Evolutionary conservation across 495 filamentous ascomycete species (phyloP).

Genomic region (Xylaria bambusicola): DNA sequence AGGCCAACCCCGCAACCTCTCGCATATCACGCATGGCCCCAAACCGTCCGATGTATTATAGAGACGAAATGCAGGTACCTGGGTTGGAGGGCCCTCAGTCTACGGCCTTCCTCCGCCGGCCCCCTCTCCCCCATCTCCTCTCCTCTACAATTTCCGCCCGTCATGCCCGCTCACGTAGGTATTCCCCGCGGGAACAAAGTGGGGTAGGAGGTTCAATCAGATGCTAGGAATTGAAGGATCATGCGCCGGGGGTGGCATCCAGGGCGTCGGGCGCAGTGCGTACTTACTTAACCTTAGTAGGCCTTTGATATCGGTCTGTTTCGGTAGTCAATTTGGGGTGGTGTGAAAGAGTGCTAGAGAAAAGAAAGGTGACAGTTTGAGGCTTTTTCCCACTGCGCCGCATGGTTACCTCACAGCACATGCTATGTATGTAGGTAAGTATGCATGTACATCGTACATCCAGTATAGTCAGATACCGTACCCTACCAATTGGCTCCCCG

Average conservation of each 20-base stretch:
- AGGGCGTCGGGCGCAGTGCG: background rate
- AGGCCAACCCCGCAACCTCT: conserved; percentile 2
- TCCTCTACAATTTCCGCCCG: too few species aligned
- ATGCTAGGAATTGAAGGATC: background rate
- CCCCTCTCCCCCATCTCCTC: background rate
- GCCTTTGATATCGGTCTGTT: background rate
- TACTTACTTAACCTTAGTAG: too few species aligned
- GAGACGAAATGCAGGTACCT: too few species aligned
- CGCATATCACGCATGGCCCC: background rate
- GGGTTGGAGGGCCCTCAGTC: too few species aligned
- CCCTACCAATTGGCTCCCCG: background rate
- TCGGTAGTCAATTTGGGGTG: background rate
- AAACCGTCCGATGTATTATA: too few species aligned
- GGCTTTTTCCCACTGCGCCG: conserved; percentile 15
- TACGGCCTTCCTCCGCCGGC: background rate
- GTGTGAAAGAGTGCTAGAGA: background rate
- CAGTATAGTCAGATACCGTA: background rate
- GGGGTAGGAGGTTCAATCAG: conserved; percentile 4
- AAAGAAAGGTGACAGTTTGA: background rate
- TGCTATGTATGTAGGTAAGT: background rate
- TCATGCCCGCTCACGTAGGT: background rate
- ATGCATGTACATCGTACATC: background rate
- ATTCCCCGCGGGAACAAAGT: conserved; percentile 13
- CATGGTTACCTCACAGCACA: conserved; percentile 6
- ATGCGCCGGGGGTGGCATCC: background rate